These are phyloP conservation scores for Fusarium odoratissimum DNA, from an alignment of 2,329 filamentous ascomycete species.

Conservation along the genomic window DNA sequence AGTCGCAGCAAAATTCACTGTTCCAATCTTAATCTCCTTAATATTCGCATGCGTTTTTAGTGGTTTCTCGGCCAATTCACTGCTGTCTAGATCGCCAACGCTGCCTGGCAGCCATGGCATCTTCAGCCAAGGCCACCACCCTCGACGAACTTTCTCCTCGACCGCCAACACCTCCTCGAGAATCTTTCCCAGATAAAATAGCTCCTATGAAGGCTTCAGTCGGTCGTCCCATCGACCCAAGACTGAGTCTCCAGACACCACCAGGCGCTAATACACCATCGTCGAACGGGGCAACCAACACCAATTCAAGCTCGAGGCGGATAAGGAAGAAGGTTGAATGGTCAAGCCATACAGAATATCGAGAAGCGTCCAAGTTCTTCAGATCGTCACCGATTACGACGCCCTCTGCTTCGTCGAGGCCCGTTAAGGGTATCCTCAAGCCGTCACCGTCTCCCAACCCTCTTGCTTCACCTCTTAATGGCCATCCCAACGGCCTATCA, in stretches of 20 bases:
- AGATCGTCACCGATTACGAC: conserved; percentile 56
- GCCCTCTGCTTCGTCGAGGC: conserved; percentile 57
- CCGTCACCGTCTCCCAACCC: conserved; percentile 64
- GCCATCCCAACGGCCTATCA: conserved; percentile 55
- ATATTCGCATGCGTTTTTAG: conserved; percentile 38
- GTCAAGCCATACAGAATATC: conserved; percentile 64
- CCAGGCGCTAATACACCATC: conserved; percentile 61
- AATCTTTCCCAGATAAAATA: conserved; percentile 56
- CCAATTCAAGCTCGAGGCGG: conserved; percentile 57
- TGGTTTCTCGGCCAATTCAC: conserved; percentile 43
- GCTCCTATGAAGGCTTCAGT: conserved; percentile 51
- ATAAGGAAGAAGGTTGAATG: conserved; percentile 68
- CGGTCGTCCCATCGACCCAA: conserved; percentile 53
- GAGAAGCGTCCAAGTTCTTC: conserved; percentile 51
- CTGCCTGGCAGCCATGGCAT: conserved; percentile 57
- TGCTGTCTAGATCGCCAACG: conserved; percentile 55
- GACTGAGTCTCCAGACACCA: conserved; percentile 61
- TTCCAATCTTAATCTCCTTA: conserved; percentile 5
- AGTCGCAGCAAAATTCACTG: background rate
- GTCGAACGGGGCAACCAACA: conserved; percentile 55
- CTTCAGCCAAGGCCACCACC: conserved; percentile 54
- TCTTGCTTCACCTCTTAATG: conserved; percentile 54
- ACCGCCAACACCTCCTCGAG: conserved; percentile 76
- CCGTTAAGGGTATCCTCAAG: conserved; percentile 82
- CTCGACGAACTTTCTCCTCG: conserved; percentile 67